Base-by-base conservation (phyloP, 192 early-diverging fungal genomes). In the Spinellus fusiger region DNA sequence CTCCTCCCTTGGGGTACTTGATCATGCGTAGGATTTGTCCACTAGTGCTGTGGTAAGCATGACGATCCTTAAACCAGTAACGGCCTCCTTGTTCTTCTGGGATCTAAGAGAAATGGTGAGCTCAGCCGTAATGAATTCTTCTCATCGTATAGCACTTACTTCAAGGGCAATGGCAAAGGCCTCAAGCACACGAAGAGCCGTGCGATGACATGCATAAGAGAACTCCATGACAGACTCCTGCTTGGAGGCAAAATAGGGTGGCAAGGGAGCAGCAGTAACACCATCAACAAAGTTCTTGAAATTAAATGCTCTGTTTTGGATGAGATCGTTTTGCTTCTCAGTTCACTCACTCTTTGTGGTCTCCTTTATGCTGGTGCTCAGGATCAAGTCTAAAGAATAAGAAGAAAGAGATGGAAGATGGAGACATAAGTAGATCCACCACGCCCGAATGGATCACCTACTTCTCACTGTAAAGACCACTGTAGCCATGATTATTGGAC, bases 161-260 rank as follows among this genome's bases (percentile, higher is more conserved):
- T 69, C 64, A 13, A 89, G 76, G 6, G 77, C 82, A 25, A 89
- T 74, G 9, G 84, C 83, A 66, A 87, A 80, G 35, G 77, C 72
- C 52, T 78, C 66, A 47, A 89, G 59, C 37, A 87, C 56, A 22
- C 70, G 68, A n/a, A 70, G 52, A 2, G 77, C 65, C 3, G 85
- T 68, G 8, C 53, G 15, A 28, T 86, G 79, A 48, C 76, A 79
- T 3, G 59, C 59, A 78, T 84, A 64, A 16, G 65, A 68, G 68
- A 76, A 82, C 48, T 23, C 40, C 27, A 37, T 61, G 27, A 63
- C 48, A 18, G 52, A 65, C 25, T 65, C 62, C 32, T 51, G 67
- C 49, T 63, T 53, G 18, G 20, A 28, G 8, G 46, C 56, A 48
- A 68, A 80, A 23, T 60, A 47, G 20, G 22, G 54, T 15, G 68